Evolutionary conservation across 1,284 basidiomycete genomes (phyloP).

Genomic region (Phaffia rhodozyma): DNA sequence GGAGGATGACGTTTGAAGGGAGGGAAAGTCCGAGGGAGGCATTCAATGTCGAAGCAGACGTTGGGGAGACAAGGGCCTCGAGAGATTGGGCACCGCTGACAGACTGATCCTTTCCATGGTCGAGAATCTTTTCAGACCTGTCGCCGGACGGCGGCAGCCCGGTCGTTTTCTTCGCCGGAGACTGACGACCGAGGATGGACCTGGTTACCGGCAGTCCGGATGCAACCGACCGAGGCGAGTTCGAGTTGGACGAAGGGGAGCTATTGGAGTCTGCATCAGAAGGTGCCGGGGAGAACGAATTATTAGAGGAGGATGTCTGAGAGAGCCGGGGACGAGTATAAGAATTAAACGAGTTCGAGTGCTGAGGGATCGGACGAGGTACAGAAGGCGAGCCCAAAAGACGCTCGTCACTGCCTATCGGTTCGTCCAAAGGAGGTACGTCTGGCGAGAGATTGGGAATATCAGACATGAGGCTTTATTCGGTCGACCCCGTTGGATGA

Average conservation of each 20-base stretch:
- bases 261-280: conserved; percentile 2
- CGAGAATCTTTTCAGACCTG: background rate
- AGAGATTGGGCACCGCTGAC: background rate
- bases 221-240: background rate
- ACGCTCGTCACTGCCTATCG: too few species aligned
- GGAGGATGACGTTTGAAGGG: background rate
- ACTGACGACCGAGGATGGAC: background rate
- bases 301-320: background rate
- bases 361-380: conserved; percentile 13
- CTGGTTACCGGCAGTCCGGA: too few species aligned
- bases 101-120: background rate
- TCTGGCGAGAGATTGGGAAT: too few species aligned
- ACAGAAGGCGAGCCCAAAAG: background rate
- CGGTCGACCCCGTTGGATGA: too few species aligned
- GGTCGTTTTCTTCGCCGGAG: background rate
- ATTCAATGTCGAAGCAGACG: background rate
- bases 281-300: background rate
- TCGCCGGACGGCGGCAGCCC: background rate
- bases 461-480: too few species aligned
- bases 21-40: background rate
- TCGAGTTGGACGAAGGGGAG: conserved; percentile 6
- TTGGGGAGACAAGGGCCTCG: conserved; percentile 1
- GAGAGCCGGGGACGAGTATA: background rate
- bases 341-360: background rate
- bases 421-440: too few species aligned